phyloP scores from a whole-genome alignment of 2,329 filamentous ascomycete genomes.

The Scedosporium minutisporum region DNA sequence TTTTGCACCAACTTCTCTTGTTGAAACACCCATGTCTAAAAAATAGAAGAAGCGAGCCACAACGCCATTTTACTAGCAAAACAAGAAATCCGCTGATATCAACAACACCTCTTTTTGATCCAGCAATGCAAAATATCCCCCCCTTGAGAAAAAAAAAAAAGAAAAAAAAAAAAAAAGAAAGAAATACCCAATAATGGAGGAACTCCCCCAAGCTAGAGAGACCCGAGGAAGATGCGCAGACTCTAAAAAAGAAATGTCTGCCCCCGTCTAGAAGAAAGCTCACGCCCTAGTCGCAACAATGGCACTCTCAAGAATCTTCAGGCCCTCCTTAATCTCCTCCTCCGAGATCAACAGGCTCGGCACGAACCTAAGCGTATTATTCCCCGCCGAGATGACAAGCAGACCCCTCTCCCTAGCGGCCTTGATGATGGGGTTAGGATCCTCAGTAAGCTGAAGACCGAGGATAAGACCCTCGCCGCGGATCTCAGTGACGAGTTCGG shows the following conservation, averaged over 20 bases:
- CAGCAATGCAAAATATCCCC: no score
- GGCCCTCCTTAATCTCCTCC: constrained; percentile 67
- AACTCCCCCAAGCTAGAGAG: no score
- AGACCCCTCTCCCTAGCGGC: constrained; percentile 81
- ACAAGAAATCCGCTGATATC: no score
- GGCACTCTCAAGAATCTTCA: constrained; percentile 65
- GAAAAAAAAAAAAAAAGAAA: no score
- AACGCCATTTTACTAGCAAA: not conserved
- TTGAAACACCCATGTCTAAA: not conserved
- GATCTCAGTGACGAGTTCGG: constrained; percentile 65
- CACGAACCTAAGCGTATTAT: constrained; percentile 85
- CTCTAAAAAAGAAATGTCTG: not conserved
- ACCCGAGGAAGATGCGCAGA: no score
- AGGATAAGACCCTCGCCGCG: constrained; percentile 79
- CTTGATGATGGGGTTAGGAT: constrained; percentile 66
- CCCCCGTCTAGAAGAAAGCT: not conserved
- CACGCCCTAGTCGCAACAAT: constrained; percentile 34
- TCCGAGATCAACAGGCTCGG: constrained; percentile 75
- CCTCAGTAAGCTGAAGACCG: constrained; percentile 70
- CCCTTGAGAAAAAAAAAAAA: no score
- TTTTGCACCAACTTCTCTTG: no score
- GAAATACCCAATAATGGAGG: no score
- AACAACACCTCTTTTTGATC: no score
- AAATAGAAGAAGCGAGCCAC: not conserved
- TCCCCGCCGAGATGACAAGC: constrained; percentile 84